A percentile compares a stretch with the other conserved stretches of the same genome.
These are phyloP conservation scores for Lentinus polychrous DNA, from an alignment of 1,284 basidiomycete genomes.

Conservation along the genomic window DNA sequence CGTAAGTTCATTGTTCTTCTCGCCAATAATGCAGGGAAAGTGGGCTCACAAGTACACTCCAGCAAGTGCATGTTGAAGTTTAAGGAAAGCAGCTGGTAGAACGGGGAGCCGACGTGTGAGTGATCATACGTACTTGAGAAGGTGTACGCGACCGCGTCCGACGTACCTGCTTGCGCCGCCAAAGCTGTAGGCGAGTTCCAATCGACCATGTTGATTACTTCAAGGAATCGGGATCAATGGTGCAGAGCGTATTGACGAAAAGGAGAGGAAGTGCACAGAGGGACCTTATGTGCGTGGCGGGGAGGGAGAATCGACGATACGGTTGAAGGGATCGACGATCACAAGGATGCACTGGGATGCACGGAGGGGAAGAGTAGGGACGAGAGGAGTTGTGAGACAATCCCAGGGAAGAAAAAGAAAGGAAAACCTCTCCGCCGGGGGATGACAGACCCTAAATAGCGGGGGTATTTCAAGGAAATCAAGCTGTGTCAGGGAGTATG, in stretches of 20 bases:
- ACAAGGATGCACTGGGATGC: not conserved
- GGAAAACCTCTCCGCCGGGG: no score
- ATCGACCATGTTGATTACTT: conserved; percentile 37
- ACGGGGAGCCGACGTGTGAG: not conserved
- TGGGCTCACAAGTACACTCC: conserved; percentile 56
- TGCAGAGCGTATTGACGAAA: no score
- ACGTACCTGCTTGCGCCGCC: conserved; percentile 42
- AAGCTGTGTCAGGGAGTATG: no score
- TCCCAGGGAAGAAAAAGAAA: not conserved
- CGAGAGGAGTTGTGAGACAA: conserved; percentile 8
- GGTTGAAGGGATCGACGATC: not conserved
- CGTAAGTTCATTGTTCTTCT: not conserved
- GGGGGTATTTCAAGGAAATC: no score
- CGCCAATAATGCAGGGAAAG: not conserved
- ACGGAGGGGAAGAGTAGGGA: conserved; percentile 8
- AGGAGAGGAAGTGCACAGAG: no score
- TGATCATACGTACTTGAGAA: not conserved
- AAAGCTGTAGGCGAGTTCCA: conserved; percentile 52
- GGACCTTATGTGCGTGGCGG: not conserved
- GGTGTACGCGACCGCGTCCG: conserved; percentile 5
- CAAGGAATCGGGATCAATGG: no score
- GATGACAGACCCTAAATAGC: no score
- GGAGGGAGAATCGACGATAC: not conserved
- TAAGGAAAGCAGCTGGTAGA: conserved; percentile 47
- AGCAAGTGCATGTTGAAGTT: conserved; percentile 59